phyloP scores from a whole-genome alignment of 148 eudicot species.

The Cornus florida region DNA sequence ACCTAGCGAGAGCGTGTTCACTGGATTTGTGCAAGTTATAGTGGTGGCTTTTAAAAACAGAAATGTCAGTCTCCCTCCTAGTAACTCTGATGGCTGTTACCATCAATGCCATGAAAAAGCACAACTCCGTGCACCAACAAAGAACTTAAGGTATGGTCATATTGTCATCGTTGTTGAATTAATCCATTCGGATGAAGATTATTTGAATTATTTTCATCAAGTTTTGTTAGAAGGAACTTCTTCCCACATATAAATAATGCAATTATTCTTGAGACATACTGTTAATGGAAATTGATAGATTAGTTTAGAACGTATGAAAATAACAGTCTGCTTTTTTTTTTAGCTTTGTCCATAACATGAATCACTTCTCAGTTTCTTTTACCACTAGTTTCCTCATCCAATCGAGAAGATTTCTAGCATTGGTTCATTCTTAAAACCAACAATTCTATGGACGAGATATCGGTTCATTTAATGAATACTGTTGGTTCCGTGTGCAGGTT shows the following conservation, averaged over 20 bases:
- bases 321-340: no score
- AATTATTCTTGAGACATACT: no score
- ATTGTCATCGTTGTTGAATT: background rate
- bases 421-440: background rate
- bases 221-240: no score
- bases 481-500: constrained; percentile 1
- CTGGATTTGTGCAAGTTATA: constrained; percentile 14
- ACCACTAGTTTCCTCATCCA: no score
- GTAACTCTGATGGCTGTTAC: background rate
- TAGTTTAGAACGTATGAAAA: no score
- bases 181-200: background rate
- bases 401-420: background rate
- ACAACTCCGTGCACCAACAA: constrained; percentile 31
- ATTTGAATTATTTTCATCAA: no score
- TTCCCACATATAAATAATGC: no score
- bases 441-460: background rate
- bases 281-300: no score
- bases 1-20: constrained; percentile 13
- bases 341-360: no score
- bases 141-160: constrained; percentile 40
- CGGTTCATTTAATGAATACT: background rate
- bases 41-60: constrained; percentile 12
- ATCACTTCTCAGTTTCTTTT: no score
- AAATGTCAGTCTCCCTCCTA: constrained; percentile 5
- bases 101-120: background rate